Evolutionary conservation across 139 green algal species (phyloP).

Genomic region (Chlamydomonas sp.): DNA sequence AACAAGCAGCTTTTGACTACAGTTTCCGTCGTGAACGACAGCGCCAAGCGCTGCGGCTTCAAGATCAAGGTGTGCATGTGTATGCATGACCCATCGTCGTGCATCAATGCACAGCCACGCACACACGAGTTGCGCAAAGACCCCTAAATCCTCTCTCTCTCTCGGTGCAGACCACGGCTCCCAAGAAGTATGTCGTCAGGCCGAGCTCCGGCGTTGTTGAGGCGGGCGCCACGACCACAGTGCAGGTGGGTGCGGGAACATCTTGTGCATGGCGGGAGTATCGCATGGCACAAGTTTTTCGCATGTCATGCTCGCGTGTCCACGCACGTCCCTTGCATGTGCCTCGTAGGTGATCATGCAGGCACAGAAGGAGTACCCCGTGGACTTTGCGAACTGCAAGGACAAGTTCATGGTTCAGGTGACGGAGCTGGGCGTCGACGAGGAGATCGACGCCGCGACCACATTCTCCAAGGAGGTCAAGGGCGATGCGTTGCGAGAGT

Average conservation of each 20-base stretch:
- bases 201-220: slow-evolving; percentile 47
- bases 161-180: slow-evolving; percentile 43
- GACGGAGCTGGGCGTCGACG: slow-evolving; percentile 25
- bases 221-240: slow-evolving; percentile 8
- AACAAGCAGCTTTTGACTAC: slow-evolving; percentile 21
- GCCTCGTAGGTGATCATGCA: slow-evolving; percentile 54
- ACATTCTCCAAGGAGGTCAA: slow-evolving; percentile 30
- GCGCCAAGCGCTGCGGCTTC: slow-evolving; percentile 30
- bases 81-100: too few species aligned
- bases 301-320: too few species aligned
- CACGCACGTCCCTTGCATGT: too few species aligned
- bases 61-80: too few species aligned
- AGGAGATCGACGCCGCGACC: slow-evolving; percentile 37
- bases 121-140: too few species aligned
- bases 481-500: slow-evolving; percentile 33
- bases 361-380: slow-evolving; percentile 50
- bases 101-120: too few species aligned
- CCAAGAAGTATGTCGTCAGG: slow-evolving; percentile 56
- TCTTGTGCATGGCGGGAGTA: too few species aligned
- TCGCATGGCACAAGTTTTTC: too few species aligned
- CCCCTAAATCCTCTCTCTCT: too few species aligned
- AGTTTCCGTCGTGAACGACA: slow-evolving; percentile 42
- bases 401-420: slow-evolving; percentile 63
- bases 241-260: too few species aligned
- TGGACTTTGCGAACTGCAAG: slow-evolving; percentile 49